Evolutionary conservation across 768 basidiomycete genomes (phyloP), one percentile per base, ranked within the genome.

Genomic region (Chlorophyllum brunneum): DNA sequence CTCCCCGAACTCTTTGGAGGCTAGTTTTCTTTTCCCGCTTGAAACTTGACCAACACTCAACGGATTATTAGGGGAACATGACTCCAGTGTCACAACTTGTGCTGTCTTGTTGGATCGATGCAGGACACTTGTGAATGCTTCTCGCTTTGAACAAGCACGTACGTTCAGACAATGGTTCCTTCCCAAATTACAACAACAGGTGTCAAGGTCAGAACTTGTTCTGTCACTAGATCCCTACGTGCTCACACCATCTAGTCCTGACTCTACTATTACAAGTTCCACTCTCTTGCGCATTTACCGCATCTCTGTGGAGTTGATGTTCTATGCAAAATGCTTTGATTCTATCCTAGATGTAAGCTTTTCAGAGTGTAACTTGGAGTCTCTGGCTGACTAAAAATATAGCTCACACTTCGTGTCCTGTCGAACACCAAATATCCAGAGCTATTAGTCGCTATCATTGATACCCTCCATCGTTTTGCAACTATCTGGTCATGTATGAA

Each of bases 401-500:
- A 85, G 83, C 56, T 85, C 48, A 80, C 77, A 26, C 63, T 83
- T 15, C 73, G 63, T 43, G 66, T 83, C 27, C 66, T 92, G 48
- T 75, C 78, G 43, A 73, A 79, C 56, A 73, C 79, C 2, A 70
- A 70, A 4, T 73, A 78, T 29, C 65, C 70, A 0, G 79, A 85
- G 18, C 67, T 82, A 5, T 71, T 90, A 23, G 72, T 74, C 3
- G 78, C 80, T 0, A 77, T 88, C 1, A 75, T 90, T n/a, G 82
- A 86, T 56, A 82, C 82, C 4, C 72, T 92, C n/a, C 78, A 81
- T 54, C 81, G 85, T 5, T 85, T 85, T 59, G 76, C 79, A 9
- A 77, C 80, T 18, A 82, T 91, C 42, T 92, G 88, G 89, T 78
- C 80, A 10, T 88, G 85, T 54, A 88, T 92, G 83, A 76, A 87